Evolutionary conservation across 2,329 filamentous ascomycete genomes (phyloP).

Genomic region (Xylariaceae sp.): DNA sequence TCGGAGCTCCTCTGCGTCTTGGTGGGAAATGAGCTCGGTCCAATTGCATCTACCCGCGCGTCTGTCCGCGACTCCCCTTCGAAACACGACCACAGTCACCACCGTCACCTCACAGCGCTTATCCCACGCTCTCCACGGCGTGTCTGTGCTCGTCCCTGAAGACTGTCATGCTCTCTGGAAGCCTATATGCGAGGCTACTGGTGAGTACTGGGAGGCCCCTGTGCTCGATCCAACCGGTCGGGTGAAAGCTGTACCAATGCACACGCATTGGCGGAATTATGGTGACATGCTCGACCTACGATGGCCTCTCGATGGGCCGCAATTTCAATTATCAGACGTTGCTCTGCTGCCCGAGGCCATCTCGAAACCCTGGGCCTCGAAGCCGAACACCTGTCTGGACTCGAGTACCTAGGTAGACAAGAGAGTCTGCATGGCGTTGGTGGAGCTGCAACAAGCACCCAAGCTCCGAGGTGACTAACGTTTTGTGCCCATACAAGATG

Average conservation of each 20-base stretch:
- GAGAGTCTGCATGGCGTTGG: conserved; percentile 1
- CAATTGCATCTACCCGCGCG: conserved; percentile 27
- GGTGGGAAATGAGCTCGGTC: conserved; percentile 7
- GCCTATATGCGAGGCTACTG: background rate
- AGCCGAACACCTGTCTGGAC: conserved; percentile 9
- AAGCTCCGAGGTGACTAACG: background rate
- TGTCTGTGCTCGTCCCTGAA: conserved; percentile 14
- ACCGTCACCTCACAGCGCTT: conserved; percentile 18
- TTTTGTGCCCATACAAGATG: conserved; percentile 25
- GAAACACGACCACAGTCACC: conserved; percentile 18
- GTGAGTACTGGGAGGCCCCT: background rate
- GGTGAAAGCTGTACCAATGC: conserved; percentile 9
- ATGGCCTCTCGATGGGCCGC: conserved; percentile 24
- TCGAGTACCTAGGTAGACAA: background rate
- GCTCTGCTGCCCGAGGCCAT: conserved; percentile 15
- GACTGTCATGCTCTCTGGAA: conserved; percentile 1
- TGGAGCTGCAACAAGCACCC: conserved; percentile 7
- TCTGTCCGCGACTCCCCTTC: conserved; percentile 12
- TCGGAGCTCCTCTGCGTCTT: conserved; percentile 10
- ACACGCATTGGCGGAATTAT: conserved; percentile 18
- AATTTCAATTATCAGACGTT: conserved; percentile 21
- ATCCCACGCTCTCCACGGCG: conserved; percentile 11
- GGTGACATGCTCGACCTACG: conserved; percentile 12
- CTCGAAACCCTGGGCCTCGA: background rate
- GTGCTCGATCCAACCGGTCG: conserved; percentile 3